These are phyloP conservation scores for Phytophthora capsici DNA, from an alignment of 352 stramenopile genomes.

Conservation along the genomic window DNA sequence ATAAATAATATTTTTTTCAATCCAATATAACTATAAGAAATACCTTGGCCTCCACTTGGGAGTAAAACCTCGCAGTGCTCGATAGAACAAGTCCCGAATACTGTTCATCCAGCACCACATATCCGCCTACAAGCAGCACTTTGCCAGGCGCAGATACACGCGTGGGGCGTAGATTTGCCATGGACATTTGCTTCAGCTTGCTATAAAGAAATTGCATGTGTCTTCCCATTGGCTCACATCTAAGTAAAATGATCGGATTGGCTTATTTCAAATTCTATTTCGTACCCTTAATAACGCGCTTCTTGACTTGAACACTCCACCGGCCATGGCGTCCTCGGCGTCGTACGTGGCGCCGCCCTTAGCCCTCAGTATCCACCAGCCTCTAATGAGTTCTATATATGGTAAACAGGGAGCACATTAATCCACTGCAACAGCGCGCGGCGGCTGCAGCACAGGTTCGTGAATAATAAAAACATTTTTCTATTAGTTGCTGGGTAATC, in stretches of 20 bases:
- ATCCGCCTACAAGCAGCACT: constrained; percentile 95
- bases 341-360: constrained; percentile 23
- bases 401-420: constrained; percentile 22
- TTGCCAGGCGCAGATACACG: constrained; percentile 96
- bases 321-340: constrained; percentile 35
- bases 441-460: constrained; percentile 62
- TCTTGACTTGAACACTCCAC: constrained; percentile 1
- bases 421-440: constrained; percentile 65
- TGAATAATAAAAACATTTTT: neutral
- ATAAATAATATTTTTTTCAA: too few species aligned
- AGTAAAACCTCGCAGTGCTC: constrained; percentile 94
- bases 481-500: neutral
- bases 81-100: constrained; percentile 93
- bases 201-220: neutral
- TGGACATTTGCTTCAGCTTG: constrained; percentile 14
- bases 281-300: constrained; percentile 20
- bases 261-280: constrained; percentile 10
- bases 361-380: neutral
- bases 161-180: constrained; percentile 14
- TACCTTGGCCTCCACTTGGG: constrained; percentile 60
- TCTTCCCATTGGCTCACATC: constrained; percentile 7
- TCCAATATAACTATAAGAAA: too few species aligned
- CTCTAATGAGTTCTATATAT: constrained; percentile 20
- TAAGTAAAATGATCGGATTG: constrained; percentile 23
- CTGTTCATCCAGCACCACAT: constrained; percentile 93